phyloP scores from a whole-genome alignment of 176 grass and related monocot species.

The Zoysia japonica region DNA sequence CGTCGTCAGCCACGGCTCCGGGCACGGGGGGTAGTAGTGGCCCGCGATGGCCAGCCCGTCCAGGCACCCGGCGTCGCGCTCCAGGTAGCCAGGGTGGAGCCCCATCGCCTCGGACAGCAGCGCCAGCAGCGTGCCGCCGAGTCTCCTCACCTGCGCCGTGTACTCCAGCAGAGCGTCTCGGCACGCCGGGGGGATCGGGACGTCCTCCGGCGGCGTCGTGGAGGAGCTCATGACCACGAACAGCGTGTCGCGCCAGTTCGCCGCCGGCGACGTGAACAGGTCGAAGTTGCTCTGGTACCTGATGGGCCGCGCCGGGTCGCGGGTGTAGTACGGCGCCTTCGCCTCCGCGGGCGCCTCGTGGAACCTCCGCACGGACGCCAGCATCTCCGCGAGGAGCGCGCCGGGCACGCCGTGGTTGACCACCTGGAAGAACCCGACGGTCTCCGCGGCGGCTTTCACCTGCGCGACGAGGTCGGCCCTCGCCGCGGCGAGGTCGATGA shows the following conservation, averaged over 20 bases:
- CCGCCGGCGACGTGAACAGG: conserved; percentile 43
- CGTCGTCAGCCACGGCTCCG: conserved; percentile 37
- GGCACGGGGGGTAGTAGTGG: conserved; percentile 54
- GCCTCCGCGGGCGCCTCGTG: conserved; percentile 44
- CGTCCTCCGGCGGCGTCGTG: neutral
- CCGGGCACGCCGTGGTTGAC: neutral
- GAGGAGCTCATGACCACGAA: no score
- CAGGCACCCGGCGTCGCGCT: conserved; percentile 30
- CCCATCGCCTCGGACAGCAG: no score
- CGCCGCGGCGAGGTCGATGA: no score
- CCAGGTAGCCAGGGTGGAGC: no score
- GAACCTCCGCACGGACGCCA: neutral
- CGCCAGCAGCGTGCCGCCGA: no score
- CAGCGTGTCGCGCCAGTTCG: conserved; percentile 59
- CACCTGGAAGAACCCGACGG: no score
- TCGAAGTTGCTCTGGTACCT: conserved; percentile 49
- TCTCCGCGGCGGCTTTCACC: no score
- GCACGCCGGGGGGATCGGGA: no score
- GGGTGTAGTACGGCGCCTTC: conserved; percentile 54
- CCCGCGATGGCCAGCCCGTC: conserved; percentile 17
- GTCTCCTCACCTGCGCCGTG: no score
- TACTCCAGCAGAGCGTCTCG: no score
- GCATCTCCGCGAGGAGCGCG: conserved; percentile 40
- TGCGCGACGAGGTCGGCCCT: no score
- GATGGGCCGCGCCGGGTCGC: conserved; percentile 34